A percentile compares a stretch with the other conserved stretches of the same genome.
Conservation (phyloP, 208 protist genomes). For the Crithidia sp. region DNA sequence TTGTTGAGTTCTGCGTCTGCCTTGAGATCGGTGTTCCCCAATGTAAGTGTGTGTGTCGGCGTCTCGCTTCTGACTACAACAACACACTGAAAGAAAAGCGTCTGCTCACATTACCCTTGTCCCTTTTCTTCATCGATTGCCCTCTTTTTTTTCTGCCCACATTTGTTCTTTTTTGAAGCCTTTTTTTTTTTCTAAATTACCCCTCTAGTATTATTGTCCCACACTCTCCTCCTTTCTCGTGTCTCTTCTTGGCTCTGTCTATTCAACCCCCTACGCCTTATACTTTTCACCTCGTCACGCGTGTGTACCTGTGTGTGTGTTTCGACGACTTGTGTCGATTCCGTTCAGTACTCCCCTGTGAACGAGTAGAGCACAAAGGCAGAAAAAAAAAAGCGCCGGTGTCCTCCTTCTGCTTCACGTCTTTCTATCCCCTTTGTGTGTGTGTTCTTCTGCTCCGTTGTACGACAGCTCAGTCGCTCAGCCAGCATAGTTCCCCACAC, state of each 20-base stretch:
- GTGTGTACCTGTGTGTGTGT: slow-evolving; percentile 7
- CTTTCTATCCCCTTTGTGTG: no score
- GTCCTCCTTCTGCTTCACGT: no score
- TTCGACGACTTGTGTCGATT: slow-evolving; percentile 8
- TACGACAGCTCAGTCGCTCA: no score
- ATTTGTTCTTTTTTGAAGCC: neutral
- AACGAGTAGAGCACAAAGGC: neutral
- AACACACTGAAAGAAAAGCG: no score
- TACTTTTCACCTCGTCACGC: neutral
- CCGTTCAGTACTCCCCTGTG: neutral
- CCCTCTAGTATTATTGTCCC: neutral
- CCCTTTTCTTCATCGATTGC: neutral
- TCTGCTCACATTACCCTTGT: no score
- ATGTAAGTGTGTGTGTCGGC: no score
- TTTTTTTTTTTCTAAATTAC: neutral
- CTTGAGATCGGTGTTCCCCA: no score
- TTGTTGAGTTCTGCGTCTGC: no score
- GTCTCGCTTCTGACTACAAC: neutral
- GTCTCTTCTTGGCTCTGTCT: neutral
- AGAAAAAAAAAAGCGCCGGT: neutral
- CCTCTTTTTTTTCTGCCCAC: neutral
- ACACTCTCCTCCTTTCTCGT: neutral
- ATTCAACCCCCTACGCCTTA: neutral
- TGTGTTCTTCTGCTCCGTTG: no score
- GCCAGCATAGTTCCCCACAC: no score